These are phyloP conservation scores for Nematocida sp. DNA, from an alignment of 371 early-diverging fungal genomes.

Conservation along the genomic window DNA sequence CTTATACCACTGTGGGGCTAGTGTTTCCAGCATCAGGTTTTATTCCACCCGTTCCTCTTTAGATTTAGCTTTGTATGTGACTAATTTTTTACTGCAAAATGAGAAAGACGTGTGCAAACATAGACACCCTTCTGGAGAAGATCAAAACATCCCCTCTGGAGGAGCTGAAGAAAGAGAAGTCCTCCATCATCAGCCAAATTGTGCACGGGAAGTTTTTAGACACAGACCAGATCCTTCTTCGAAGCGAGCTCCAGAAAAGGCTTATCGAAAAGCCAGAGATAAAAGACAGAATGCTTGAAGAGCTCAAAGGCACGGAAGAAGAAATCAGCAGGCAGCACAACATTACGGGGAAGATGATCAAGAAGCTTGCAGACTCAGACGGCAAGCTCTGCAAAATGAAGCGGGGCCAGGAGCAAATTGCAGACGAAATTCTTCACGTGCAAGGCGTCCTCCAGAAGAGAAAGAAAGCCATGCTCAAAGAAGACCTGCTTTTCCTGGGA, in stretches of 20 bases:
- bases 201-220: background rate
- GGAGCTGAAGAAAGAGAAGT: slow-evolving; percentile 26
- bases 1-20: too few species aligned
- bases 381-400: slow-evolving; percentile 43
- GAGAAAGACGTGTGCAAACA: too few species aligned
- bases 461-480: slow-evolving; percentile 7
- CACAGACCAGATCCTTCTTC: slow-evolving; percentile 10
- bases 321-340: slow-evolving; percentile 12
- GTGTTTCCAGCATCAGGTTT: too few species aligned
- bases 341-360: background rate
- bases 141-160: slow-evolving; percentile 7
- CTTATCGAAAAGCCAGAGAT: slow-evolving; percentile 14
- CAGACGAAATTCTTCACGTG: slow-evolving; percentile 31
- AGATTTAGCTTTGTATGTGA: too few species aligned
- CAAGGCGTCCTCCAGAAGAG: slow-evolving; percentile 21
- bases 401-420: slow-evolving; percentile 36
- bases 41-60: too few species aligned
- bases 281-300: background rate
- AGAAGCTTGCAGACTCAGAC: slow-evolving; percentile 42
- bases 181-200: background rate
- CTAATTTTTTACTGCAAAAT: too few species aligned
- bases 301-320: slow-evolving; percentile 13
- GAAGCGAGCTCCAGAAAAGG: slow-evolving; percentile 32
- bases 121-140: background rate
- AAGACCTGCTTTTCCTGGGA: slow-evolving; percentile 34